Percentiles rank a stretch among this genome's conserved stretches.
Conservation (phyloP, 345 rosid species). For the Crucihimalaya himalaica region DNA sequence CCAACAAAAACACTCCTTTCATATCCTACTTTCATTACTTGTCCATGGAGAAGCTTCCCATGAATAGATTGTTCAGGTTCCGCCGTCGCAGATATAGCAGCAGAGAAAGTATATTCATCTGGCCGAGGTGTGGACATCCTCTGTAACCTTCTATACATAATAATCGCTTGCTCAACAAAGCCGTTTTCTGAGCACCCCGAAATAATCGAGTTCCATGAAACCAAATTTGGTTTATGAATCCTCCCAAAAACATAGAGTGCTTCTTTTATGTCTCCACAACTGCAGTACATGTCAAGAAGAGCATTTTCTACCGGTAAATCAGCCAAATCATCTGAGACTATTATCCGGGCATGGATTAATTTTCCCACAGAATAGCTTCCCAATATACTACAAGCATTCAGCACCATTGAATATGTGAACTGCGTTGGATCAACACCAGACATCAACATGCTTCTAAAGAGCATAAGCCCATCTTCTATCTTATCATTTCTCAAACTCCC, state of each 20-base stretch:
- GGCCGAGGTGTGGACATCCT: conserved; percentile 51
- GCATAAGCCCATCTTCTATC: conserved; percentile 47
- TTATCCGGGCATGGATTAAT: conserved; percentile 55
- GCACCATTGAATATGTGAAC: conserved; percentile 69
- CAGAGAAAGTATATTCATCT: conserved; percentile 79
- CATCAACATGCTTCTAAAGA: conserved; percentile 55
- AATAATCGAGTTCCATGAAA: conserved; percentile 87
- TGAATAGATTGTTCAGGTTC: conserved; percentile 41
- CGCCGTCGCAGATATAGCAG: conserved; percentile 57
- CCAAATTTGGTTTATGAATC: conserved; percentile 55
- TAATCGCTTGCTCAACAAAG: conserved; percentile 56
- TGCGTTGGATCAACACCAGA: conserved; percentile 57
- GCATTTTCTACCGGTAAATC: conserved; percentile 78
- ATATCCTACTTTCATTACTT: conserved; percentile 55
- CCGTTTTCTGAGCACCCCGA: conserved; percentile 67
- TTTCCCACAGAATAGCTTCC: conserved; percentile 51
- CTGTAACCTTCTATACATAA: conserved; percentile 49
- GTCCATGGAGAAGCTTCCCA: conserved; percentile 72
- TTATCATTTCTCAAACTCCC: conserved; percentile 69
- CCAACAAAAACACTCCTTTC: conserved; percentile 60
- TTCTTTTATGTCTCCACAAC: conserved; percentile 52
- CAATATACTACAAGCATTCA: conserved; percentile 67
- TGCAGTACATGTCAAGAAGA: conserved; percentile 82
- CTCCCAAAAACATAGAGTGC: conserved; percentile 51
- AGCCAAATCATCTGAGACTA: conserved; percentile 49